Conservation (phyloP, 78 protist genomes). For the Creolimax fragrantissima region DNA sequence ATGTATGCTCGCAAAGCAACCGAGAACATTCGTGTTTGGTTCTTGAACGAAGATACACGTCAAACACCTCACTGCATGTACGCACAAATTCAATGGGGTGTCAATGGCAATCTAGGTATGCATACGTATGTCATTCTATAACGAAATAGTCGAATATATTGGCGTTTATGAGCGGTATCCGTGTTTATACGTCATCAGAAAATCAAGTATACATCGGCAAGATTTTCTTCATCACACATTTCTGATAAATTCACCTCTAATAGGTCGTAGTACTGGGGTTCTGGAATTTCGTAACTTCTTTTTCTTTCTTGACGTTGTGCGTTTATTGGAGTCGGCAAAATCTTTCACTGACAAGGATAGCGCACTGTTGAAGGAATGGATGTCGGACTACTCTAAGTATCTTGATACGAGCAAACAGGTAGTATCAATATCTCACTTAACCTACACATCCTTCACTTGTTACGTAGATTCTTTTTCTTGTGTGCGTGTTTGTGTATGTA, state of each 20-base stretch:
- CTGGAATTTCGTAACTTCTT: neutral
- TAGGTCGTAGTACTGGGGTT: neutral
- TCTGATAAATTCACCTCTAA: neutral
- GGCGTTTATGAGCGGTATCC: too few relatives aligned
- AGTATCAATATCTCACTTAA: too few relatives aligned
- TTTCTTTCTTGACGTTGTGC: neutral
- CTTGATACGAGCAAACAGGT: neutral
- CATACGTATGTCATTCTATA: neutral
- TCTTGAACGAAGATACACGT: constrained; percentile 17
- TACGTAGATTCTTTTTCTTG: too few relatives aligned
- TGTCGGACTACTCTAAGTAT: neutral
- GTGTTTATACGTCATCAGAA: neutral
- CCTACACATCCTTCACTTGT: too few relatives aligned
- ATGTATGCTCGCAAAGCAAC: neutral
- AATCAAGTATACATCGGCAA: neutral
- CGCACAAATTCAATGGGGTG: constrained; percentile 3
- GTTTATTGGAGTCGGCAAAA: neutral
- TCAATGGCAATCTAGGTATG: neutral
- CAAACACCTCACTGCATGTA: neutral
- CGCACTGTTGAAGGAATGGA: neutral
- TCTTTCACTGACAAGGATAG: neutral
- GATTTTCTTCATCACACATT: neutral
- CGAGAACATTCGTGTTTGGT: neutral
- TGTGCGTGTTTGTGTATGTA: too few relatives aligned
- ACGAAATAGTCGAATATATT: neutral